Percentiles rank a stretch among this genome's conserved stretches.
Conservation (phyloP, 345 rosid species). For the Arabidopsis thaliana region TAIR10.1 NC_003074.8:21433501-21434000, state of each 20-base stretch:
- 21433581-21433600: neutral
- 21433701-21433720: constrained; percentile 4
- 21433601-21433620: neutral
- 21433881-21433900: neutral
- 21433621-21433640: too few species aligned
- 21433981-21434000: constrained; percentile 10
- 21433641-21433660: neutral
- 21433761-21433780: constrained; percentile 5
- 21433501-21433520: constrained; percentile 85
- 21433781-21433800: constrained; percentile 41
- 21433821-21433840: constrained; percentile 36
- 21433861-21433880: constrained; percentile 39
- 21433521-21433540: constrained; percentile 29
- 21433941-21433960: constrained; percentile 22
- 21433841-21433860: constrained; percentile 41
- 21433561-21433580: neutral
- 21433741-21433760: constrained; percentile 39
- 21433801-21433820: constrained; percentile 25
- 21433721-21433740: constrained; percentile 17
- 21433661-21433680: constrained; percentile 38
- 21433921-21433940: constrained; percentile 35
- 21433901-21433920: neutral
- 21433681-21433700: constrained; percentile 58
- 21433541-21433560: constrained; percentile 30
- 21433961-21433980: constrained; percentile 19